A percentile compares a stretch with the other conserved stretches of the same genome.
phyloP scores from a whole-genome alignment of 2,329 filamentous ascomycete genomes.

The Trichoderma cornu-damae region DNA sequence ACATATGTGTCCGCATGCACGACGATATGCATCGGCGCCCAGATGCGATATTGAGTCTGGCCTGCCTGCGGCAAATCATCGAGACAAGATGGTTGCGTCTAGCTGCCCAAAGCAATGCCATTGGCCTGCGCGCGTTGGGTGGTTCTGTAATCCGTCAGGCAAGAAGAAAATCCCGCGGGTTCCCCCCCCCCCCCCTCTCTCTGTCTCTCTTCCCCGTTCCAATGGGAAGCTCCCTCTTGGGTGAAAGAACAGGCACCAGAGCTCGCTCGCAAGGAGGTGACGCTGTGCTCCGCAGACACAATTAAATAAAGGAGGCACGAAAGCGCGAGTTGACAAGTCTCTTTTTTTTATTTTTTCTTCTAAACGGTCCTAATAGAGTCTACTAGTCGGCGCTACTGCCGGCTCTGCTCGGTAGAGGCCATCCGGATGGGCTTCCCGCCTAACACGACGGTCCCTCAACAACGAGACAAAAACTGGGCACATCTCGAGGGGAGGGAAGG shows the following conservation, averaged over 20 bases:
- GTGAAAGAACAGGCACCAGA: not conserved
- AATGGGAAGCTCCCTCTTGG: not conserved
- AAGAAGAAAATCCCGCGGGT: conserved; percentile 8
- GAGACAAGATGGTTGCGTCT: not conserved
- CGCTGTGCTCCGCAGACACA: too few species aligned
- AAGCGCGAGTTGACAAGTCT: not conserved
- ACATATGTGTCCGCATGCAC: not conserved
- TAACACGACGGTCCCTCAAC: too few species aligned
- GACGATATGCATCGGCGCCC: conserved; percentile 18
- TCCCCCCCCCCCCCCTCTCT: too few species aligned
- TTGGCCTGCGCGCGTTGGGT: conserved; percentile 10
- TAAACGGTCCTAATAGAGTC: too few species aligned
- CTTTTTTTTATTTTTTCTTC: too few species aligned
- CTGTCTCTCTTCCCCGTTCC: not conserved
- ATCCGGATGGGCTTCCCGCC: conserved; percentile 3
- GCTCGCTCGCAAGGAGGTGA: not conserved
- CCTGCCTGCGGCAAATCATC: not conserved
- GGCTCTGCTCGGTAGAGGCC: conserved; percentile 14
- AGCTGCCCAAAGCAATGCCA: not conserved
- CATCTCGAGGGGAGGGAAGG: too few species aligned
- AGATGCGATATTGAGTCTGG: conserved; percentile 1
- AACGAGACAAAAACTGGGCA: too few species aligned
- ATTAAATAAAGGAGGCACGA: not conserved
- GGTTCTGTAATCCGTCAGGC: conserved; percentile 7
- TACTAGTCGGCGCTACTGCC: conserved; percentile 15